These are phyloP conservation scores for Arthroderma sp. DNA, from an alignment of 2,329 filamentous ascomycete genomes.

Conservation along the genomic window DNA sequence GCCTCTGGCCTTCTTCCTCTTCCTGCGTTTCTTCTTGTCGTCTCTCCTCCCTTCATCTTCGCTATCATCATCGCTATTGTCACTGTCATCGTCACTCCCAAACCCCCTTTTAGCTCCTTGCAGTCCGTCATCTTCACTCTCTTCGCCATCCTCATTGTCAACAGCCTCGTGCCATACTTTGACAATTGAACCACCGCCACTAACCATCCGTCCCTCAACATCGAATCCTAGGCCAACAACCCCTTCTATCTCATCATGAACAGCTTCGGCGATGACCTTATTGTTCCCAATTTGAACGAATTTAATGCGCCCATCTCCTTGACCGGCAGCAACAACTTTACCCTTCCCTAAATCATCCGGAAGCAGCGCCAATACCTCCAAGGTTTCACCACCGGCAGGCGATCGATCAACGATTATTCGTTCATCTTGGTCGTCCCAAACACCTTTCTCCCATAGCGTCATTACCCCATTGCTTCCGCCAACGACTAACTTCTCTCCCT, in stretches of 20 bases:
- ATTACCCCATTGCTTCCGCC: constrained; percentile 69
- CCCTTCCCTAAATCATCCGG: constrained; percentile 56
- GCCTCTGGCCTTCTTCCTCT: constrained; percentile 32
- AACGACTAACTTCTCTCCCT: constrained; percentile 63
- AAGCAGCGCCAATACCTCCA: constrained; percentile 63
- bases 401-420: constrained; percentile 60
- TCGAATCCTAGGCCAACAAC: constrained; percentile 77
- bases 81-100: constrained; percentile 13
- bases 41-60: constrained; percentile 38
- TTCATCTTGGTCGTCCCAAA: constrained; percentile 92
- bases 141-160: constrained; percentile 34
- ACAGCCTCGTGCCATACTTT: constrained; percentile 77
- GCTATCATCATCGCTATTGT: constrained; percentile 23
- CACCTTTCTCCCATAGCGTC: constrained; percentile 85
- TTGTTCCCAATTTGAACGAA: constrained; percentile 64
- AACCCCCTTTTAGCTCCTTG: constrained; percentile 25
- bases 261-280: constrained; percentile 53
- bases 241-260: constrained; percentile 77
- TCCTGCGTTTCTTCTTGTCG: constrained; percentile 35
- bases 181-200: constrained; percentile 68
- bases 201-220: constrained; percentile 73
- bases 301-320: constrained; percentile 66
- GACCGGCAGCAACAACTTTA: constrained; percentile 58
- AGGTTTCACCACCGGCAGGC: constrained; percentile 55
- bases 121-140: constrained; percentile 35